Percentiles rank a stretch among this genome's conserved stretches.
Evolutionary conservation across 176 grass and related monocot species (phyloP).

Genomic region (Lolium rigidum): DNA sequence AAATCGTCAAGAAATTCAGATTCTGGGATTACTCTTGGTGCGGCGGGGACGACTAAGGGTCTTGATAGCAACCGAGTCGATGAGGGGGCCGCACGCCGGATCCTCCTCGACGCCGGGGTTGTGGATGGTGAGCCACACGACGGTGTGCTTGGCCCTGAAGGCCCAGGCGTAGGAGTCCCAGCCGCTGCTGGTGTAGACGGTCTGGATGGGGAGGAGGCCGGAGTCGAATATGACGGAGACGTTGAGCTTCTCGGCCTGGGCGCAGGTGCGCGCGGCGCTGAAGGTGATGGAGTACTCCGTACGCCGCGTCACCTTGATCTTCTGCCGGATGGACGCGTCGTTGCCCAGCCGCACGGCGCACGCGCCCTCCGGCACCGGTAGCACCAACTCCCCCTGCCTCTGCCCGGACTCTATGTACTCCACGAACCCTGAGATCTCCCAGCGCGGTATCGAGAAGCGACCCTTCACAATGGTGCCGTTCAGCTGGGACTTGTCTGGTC

Average conservation of each 20-base stretch:
- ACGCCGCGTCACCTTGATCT: constrained; percentile 22
- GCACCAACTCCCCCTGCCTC: constrained; percentile 45
- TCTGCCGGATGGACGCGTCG: constrained; percentile 52
- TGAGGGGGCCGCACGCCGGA: constrained; percentile 59
- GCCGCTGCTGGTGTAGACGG: constrained; percentile 57
- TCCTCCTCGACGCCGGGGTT: constrained; percentile 59
- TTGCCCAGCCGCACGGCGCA: constrained; percentile 62
- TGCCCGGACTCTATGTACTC: constrained; percentile 66
- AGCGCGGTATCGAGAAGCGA: constrained; percentile 35
- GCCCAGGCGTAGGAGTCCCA: constrained; percentile 69
- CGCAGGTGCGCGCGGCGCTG: constrained; percentile 63
- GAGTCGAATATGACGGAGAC: constrained; percentile 40
- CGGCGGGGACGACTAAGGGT: neutral
- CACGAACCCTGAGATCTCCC: constrained; percentile 66
- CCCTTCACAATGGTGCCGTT: constrained; percentile 48
- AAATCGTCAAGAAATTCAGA: neutral
- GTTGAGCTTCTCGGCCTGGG: constrained; percentile 58
- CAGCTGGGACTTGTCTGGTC: constrained; percentile 45
- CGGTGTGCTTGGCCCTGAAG: constrained; percentile 43
- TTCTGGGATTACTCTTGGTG: constrained; percentile 27
- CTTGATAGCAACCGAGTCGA: constrained; percentile 56
- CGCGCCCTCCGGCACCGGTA: constrained; percentile 56
- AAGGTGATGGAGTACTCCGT: constrained; percentile 66
- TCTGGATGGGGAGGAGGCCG: constrained; percentile 64
- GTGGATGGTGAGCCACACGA: constrained; percentile 50